Percentiles rank a stretch among this genome's conserved stretches.
These are phyloP conservation scores for Pichia insulana DNA, from an alignment of 805 yeast genomes.

Conservation along the genomic window DNA sequence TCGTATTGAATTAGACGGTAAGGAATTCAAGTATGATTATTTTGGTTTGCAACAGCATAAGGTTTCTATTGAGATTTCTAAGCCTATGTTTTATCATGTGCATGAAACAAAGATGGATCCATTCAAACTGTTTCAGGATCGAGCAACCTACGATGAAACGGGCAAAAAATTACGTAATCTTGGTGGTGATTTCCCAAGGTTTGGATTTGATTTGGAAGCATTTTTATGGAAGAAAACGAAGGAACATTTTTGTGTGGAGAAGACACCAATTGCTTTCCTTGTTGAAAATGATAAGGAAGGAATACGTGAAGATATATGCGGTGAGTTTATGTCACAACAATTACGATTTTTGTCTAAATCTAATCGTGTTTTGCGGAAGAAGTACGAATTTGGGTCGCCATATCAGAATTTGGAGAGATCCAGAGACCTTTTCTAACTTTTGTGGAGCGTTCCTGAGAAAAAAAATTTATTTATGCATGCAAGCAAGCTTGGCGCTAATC, in stretches of 20 bases:
- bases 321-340: not conserved
- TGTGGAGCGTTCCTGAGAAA: no score
- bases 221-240: conserved; percentile 59
- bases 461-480: no score
- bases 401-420: no score
- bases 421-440: no score
- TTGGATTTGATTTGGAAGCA: conserved; percentile 25
- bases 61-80: conserved; percentile 7
- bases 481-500: no score
- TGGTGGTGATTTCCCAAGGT: conserved; percentile 2
- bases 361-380: no score
- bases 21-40: conserved; percentile 6
- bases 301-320: not conserved
- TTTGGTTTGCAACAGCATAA: conserved; percentile 5
- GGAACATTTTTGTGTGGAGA: conserved; percentile 50
- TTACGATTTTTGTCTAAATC: no score
- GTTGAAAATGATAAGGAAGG: not conserved
- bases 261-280: conserved; percentile 34
- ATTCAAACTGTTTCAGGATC: conserved; percentile 22
- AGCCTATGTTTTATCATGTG: conserved; percentile 30
- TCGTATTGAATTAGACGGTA: not conserved
- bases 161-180: conserved; percentile 3
- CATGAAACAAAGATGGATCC: conserved; percentile 43
- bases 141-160: conserved; percentile 20
- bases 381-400: no score